These are phyloP conservation scores for Rhodofomes roseus DNA, from an alignment of 1,284 basidiomycete species.

Conservation along the genomic window DNA sequence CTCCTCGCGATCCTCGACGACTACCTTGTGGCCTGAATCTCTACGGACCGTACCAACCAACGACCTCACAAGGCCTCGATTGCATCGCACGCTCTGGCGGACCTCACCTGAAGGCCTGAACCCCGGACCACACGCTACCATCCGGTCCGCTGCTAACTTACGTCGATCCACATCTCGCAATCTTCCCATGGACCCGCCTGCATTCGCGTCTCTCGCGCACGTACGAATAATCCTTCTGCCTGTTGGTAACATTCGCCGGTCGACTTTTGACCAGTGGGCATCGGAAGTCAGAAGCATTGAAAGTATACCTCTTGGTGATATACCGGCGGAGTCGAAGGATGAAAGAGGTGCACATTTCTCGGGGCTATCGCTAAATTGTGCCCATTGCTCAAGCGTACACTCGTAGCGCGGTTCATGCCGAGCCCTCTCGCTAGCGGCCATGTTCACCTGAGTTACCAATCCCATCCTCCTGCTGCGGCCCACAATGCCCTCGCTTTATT, in stretches of 20 bases:
- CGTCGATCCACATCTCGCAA: not conserved
- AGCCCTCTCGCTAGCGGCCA: constrained; percentile 70
- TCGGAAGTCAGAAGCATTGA: constrained; percentile 69
- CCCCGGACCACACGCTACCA: not conserved
- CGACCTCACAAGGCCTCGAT: not conserved
- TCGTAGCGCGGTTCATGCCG: constrained; percentile 76
- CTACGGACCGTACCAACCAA: too few relatives aligned
- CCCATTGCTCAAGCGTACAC: not conserved
- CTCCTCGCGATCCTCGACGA: not conserved
- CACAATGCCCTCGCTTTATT: constrained; percentile 61
- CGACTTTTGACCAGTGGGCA: constrained; percentile 66
- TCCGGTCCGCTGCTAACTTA: not conserved
- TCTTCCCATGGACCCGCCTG: constrained; percentile 55
- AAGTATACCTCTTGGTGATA: constrained; percentile 70
- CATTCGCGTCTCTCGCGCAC: constrained; percentile 77
- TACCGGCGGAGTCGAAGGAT: constrained; percentile 74
- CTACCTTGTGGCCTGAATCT: too few relatives aligned
- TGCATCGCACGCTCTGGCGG: not conserved
- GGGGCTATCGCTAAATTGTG: constrained; percentile 1
- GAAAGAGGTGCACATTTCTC: constrained; percentile 60
- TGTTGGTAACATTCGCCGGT: constrained; percentile 63
- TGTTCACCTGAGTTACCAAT: constrained; percentile 69
- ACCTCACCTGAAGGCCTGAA: too few relatives aligned
- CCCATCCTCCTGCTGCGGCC: constrained; percentile 61
- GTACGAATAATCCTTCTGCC: constrained; percentile 76